These are phyloP conservation scores for Acorus gramineus DNA, from an alignment of 106 monocot genomes.

Conservation along the genomic window DNA sequence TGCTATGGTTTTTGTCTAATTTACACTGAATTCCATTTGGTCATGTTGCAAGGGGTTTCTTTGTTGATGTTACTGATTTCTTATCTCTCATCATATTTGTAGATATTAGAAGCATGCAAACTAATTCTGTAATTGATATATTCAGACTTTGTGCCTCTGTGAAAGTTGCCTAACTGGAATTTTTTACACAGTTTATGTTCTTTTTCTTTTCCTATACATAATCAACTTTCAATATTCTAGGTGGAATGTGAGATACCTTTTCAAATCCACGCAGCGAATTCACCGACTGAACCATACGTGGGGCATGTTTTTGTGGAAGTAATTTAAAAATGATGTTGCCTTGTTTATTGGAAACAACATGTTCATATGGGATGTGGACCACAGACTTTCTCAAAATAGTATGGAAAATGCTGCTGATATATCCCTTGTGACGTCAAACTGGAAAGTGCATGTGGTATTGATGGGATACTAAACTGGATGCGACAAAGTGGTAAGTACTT, in stretches of 20 bases:
- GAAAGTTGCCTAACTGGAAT: too few species aligned
- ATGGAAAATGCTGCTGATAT: constrained; percentile 11
- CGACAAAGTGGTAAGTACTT: constrained; percentile 46
- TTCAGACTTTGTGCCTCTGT: too few species aligned
- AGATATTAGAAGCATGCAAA: too few species aligned
- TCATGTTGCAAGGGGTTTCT: too few species aligned
- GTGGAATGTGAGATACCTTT: constrained; percentile 57
- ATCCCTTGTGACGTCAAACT: constrained; percentile 4
- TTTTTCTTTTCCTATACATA: too few species aligned
- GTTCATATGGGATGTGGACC: constrained; percentile 71
- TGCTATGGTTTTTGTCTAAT: too few species aligned
- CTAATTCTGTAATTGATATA: too few species aligned
- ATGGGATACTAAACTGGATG: constrained; percentile 86
- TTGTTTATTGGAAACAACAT: constrained; percentile 96
- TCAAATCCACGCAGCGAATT: constrained; percentile 49
- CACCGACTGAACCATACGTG: constrained; percentile 81
- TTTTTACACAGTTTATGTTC: too few species aligned
- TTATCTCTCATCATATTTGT: too few species aligned
- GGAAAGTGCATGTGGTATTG: constrained; percentile 67
- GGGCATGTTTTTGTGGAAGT: constrained; percentile 44
- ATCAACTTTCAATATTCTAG: constrained; percentile 16
- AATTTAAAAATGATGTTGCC: constrained; percentile 36
- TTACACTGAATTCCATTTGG: too few species aligned
- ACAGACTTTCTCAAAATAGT: constrained; percentile 62
- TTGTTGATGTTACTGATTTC: too few species aligned